These are phyloP conservation scores for Puccinia polysora DNA, from an alignment of 1,284 basidiomycete species.

Conservation along the genomic window DNA sequence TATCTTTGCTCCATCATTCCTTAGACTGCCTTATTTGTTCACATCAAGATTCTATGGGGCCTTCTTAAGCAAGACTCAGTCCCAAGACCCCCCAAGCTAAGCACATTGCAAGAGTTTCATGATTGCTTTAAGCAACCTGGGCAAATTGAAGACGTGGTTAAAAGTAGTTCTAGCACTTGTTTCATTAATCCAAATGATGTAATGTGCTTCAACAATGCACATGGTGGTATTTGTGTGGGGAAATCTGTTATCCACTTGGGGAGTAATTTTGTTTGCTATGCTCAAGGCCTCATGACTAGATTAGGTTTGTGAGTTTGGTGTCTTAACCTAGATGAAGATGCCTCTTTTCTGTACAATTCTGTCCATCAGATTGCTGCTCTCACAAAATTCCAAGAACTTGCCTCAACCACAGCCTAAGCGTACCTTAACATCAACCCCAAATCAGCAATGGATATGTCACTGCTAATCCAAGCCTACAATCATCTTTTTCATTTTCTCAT, in stretches of 20 bases:
- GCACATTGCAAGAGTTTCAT: slow-evolving; percentile 13
- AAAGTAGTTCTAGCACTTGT: background rate
- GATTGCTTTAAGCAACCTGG: background rate
- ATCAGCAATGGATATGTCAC: background rate
- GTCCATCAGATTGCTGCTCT: slow-evolving; percentile 30
- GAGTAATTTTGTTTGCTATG: slow-evolving; percentile 21
- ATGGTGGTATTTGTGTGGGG: background rate
- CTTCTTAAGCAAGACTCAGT: slow-evolving; percentile 24
- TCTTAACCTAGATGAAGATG: slow-evolving; percentile 8
- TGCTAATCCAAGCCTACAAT: slow-evolving; percentile 22
- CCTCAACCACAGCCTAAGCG: background rate
- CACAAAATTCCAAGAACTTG: slow-evolving; percentile 16
- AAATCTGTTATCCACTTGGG: slow-evolving; percentile 8
- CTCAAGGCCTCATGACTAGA: slow-evolving; percentile 14
- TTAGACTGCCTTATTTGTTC: slow-evolving; percentile 17
- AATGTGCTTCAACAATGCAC: background rate
- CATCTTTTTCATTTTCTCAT: slow-evolving; percentile 25
- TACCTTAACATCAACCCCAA: slow-evolving; percentile 12
- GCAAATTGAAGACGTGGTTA: slow-evolving; percentile 12
- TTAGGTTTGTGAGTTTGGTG: slow-evolving; percentile 17
- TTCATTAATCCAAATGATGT: background rate
- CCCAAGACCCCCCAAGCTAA: background rate
- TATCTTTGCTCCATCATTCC: background rate
- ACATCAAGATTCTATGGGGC: slow-evolving; percentile 33
- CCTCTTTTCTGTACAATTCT: slow-evolving; percentile 13